Base-by-base conservation (phyloP, 2,329 filamentous ascomycete genomes). In the Trichothecium roseum region DNA sequence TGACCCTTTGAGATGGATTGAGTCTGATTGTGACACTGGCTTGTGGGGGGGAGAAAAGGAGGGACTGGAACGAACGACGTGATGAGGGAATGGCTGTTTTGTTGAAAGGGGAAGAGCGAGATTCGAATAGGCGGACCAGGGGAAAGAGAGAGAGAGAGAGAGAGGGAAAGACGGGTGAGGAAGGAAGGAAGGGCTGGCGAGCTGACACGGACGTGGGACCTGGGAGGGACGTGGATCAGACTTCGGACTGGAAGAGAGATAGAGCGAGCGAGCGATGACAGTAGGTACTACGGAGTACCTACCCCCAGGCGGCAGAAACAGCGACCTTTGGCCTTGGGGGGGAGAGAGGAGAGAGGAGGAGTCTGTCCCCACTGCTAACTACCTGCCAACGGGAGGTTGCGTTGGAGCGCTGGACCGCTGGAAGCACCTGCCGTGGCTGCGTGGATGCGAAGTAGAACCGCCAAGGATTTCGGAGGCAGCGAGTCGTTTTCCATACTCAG, bases 31-130 rank as follows among this genome's bases (percentile, higher is more conserved):
- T 10, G 20, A 24, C 20, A 24, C 20, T 24, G 20, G 20, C 20
- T 24, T 24, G 20, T 24, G 20, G 20, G 20, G 20, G 20, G 20
- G 41, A 40, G 42, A 50, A 52, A 56, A 56, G 42, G 56, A 59
- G 51, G 47, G 57, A 60, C 57, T 60, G 56, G 55, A 62, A 60
- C 56, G 56, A 60, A 52, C 43, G 44, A 45, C 43, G 41, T 39
- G 38, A 36, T 40, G 51, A 55, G 53, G 51, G 52, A 57, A 52
- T 48, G 54, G 48, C 48, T 54, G 35, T 57, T 57, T 59, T 59
- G 54, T 57, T 58, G 55, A 56, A 60, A 56, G 56, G 53, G 49
- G 49, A 49, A 46, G 45, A 44, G 44, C 38, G 37, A 40, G 38
- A 40, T 48, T 42, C 40, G 41, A 44, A 46, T 45, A 37, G 43